Conservation (phyloP, 2,329 filamentous ascomycete genomes). For the Penicillium vulpinum region DNA sequence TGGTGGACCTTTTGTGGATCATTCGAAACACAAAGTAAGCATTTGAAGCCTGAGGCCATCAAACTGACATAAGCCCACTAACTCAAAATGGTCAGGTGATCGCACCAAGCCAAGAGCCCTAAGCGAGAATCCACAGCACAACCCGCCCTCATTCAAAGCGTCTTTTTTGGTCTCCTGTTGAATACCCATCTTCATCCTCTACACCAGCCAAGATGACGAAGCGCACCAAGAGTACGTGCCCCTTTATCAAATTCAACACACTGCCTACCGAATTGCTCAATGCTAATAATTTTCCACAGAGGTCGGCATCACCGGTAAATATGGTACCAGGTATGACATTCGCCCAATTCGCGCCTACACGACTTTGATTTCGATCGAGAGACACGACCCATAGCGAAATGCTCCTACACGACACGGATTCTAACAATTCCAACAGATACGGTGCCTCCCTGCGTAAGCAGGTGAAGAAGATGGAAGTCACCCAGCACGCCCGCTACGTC, state of each 20-base stretch:
- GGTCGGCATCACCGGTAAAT: conserved; percentile 99
- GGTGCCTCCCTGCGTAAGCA: conserved; percentile 99
- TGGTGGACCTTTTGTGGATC: conserved; percentile 6
- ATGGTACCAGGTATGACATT: conserved; percentile 82
- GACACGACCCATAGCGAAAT: conserved; percentile 6
- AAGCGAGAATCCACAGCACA: conserved; percentile 44
- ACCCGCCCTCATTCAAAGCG: conserved; percentile 33
- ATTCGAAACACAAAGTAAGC: conserved; percentile 3
- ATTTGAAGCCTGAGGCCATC: conserved; percentile 8
- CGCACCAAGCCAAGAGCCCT: conserved; percentile 35
- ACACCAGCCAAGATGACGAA: conserved; percentile 76
- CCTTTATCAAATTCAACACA: neutral
- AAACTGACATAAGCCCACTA: conserved; percentile 10
- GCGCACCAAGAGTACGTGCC: conserved; percentile 74
- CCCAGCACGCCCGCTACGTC: conserved; percentile 94
- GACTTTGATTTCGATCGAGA: conserved; percentile 19
- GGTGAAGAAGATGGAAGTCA: conserved; percentile 99
- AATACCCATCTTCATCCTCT: conserved; percentile 41
- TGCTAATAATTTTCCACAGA: conserved; percentile 50
- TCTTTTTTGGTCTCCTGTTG: conserved; percentile 36
- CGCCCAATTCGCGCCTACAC: conserved; percentile 23
- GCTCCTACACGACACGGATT: conserved; percentile 15
- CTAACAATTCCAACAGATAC: conserved; percentile 62
- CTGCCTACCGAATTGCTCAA: conserved; percentile 14
- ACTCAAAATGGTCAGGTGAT: conserved; percentile 29